These are phyloP conservation scores for Monosporascus sp. DNA, from an alignment of 2,329 filamentous ascomycete genomes.

Conservation along the genomic window DNA sequence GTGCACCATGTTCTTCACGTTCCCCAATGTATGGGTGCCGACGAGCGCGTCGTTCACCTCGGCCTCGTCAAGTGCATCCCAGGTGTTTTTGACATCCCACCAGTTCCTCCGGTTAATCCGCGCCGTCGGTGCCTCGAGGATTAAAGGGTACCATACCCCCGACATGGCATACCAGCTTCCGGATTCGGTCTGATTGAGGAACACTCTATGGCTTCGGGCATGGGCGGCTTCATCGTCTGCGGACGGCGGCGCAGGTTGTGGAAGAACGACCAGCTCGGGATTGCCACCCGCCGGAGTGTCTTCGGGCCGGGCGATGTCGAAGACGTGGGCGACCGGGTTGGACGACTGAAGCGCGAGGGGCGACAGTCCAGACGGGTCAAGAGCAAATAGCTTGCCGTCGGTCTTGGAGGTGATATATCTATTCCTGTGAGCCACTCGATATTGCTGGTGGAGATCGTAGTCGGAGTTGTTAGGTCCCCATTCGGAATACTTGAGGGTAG, in stretches of 20 bases:
- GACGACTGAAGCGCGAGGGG: slow-evolving; percentile 65
- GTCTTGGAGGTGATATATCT: slow-evolving; percentile 84
- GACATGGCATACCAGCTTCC: slow-evolving; percentile 95
- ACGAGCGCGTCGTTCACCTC: slow-evolving; percentile 59
- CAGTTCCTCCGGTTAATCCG: slow-evolving; percentile 41
- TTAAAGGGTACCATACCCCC: slow-evolving; percentile 76
- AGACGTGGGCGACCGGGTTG: slow-evolving; percentile 79
- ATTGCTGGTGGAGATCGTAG: slow-evolving; percentile 78
- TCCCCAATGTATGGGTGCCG: slow-evolving; percentile 64
- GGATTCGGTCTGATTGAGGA: slow-evolving; percentile 78
- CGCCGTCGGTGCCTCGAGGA: slow-evolving; percentile 59
- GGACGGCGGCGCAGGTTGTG: slow-evolving; percentile 69
- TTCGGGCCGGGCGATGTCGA: slow-evolving; percentile 75
- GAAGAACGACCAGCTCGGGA: slow-evolving; percentile 74
- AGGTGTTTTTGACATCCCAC: slow-evolving; percentile 36
- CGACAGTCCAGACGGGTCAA: slow-evolving; percentile 55
- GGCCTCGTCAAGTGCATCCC: slow-evolving; percentile 30
- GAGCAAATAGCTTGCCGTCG: slow-evolving; percentile 77
- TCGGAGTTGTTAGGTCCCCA: slow-evolving; percentile 93
- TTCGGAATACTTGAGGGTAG: slow-evolving; percentile 86
- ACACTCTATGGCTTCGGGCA: slow-evolving; percentile 61
- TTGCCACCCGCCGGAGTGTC: slow-evolving; percentile 58
- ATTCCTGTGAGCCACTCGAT: slow-evolving; percentile 73
- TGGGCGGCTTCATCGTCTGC: slow-evolving; percentile 43
- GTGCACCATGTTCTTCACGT: slow-evolving; percentile 26